Base-by-base conservation (phyloP, 2,329 filamentous ascomycete species). In the Magnaporthales sp. region DNA sequence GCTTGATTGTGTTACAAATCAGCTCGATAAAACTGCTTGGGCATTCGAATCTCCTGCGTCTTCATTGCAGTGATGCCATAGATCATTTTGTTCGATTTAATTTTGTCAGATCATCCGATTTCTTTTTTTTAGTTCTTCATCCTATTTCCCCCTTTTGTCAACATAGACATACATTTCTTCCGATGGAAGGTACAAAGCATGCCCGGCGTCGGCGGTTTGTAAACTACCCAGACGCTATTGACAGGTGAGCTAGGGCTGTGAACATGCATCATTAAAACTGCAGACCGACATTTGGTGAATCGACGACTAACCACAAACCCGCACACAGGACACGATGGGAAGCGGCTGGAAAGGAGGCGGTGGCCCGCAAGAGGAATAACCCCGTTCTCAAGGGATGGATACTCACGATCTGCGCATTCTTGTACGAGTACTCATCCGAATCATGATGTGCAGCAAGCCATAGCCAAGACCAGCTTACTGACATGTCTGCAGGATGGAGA, bases 341-440 rank as follows among this genome's bases (percentile, higher is more conserved):
- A 38, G 77, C 77, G 6, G 68, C 80, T 80, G 1, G 84, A 83
- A 71, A 74, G 79, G 62, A 78, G 81, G 73, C 79, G 80, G 46
- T 74, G 77, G 11, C 29, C 8, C 54, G n/a, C 11, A 26, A 58
- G 11, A 79, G 80, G 63, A 78, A 80, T 9, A 88, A 89, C 70
- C 86, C 87, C 2, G 81, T 84, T 9, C 77, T 90, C 67, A 81
- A 84, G 60, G 87, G 87, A 29, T 76, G 79, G 19, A 71, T 82
- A 11, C 74, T 90, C 67, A 77, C 83, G 62, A 78, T 84, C 65
- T 81, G 84, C 32, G 83, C 84, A 62, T 81, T 79, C 56, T 71
- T 88, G 86, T 89, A 76, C 73, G 83, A 75, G 4, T 15, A 15
- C 4, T 4, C 8, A 31, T 5, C 8, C 30, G 19, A 8, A 38